A percentile compares a stretch with the other conserved stretches of the same genome.
These are phyloP conservation scores for Skeletonema tropicum DNA, from an alignment of 108 stramenopile genomes.

Conservation along the genomic window DNA sequence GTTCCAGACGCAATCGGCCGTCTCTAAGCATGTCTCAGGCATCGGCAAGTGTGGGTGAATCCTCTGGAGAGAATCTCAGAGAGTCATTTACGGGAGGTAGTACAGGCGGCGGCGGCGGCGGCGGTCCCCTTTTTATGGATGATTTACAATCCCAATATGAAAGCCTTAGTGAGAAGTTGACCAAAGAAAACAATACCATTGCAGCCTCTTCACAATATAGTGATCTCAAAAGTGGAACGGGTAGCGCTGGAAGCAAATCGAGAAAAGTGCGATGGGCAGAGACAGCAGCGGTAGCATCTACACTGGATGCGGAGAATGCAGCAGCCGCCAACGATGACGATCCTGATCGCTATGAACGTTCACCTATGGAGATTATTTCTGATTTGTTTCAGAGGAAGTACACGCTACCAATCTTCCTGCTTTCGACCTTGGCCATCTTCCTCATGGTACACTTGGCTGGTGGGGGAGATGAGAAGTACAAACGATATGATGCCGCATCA, in stretches of 20 bases:
- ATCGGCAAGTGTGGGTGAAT: not conserved
- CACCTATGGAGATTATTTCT: slow-evolving; percentile 29
- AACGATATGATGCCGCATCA: slow-evolving; percentile 2
- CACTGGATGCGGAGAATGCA: slow-evolving; percentile 39
- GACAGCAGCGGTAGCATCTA: slow-evolving; percentile 36
- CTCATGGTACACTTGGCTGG: slow-evolving; percentile 44
- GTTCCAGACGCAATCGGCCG: slow-evolving; percentile 42
- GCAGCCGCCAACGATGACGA: slow-evolving; percentile 15
- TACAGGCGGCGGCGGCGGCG: not conserved
- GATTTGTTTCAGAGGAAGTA: slow-evolving; percentile 39
- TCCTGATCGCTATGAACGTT: slow-evolving; percentile 1
- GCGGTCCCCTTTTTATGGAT: slow-evolving; percentile 18
- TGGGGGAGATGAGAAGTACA: slow-evolving; percentile 4
- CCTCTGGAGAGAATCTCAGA: not conserved
- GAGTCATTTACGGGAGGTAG: not conserved
- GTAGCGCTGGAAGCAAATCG: slow-evolving; percentile 3
- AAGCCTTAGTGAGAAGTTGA: slow-evolving; percentile 31
- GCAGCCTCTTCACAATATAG: not conserved
- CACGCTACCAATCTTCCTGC: slow-evolving; percentile 31
- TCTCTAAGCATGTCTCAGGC: slow-evolving; percentile 30
- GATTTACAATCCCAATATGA: slow-evolving; percentile 29
- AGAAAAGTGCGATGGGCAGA: slow-evolving; percentile 41
- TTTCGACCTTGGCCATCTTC: slow-evolving; percentile 29
- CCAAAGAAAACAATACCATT: slow-evolving; percentile 12
- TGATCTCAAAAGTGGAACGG: not conserved